These are phyloP conservation scores for Aspergillus floridensis DNA, from an alignment of 2,329 filamentous ascomycete species.

Conservation along the genomic window DNA sequence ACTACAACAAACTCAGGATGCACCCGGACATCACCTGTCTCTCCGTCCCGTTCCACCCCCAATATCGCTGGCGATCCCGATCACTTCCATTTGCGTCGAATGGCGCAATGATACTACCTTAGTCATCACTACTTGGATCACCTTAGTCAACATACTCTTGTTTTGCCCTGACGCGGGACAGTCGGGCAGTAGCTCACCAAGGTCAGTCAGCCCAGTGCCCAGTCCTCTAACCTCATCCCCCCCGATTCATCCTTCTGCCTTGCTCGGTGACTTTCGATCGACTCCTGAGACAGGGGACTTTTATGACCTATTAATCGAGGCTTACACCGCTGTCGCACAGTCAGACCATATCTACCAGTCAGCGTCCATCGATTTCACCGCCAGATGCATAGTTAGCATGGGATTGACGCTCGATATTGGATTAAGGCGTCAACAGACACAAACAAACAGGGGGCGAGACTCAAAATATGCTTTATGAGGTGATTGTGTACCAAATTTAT, in stretches of 20 bases:
- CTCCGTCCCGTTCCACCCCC: background rate
- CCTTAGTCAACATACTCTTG: background rate
- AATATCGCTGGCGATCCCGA: background rate
- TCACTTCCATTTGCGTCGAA: background rate
- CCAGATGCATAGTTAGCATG: conserved; percentile 2
- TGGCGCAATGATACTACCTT: background rate
- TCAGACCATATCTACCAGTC: conserved; percentile 1
- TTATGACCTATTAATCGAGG: background rate
- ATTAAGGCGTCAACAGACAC: background rate
- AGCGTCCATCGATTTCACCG: conserved; percentile 6
- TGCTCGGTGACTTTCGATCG: background rate
- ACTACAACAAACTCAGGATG: background rate
- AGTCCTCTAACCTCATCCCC: background rate
- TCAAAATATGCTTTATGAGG: conserved; percentile 6
- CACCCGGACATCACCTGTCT: background rate
- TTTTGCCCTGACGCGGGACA: background rate
- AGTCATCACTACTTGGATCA: background rate
- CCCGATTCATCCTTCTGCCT: background rate
- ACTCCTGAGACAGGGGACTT: background rate
- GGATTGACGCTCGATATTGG: conserved; percentile 2
- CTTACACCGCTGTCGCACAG: background rate
- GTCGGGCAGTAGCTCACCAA: background rate
- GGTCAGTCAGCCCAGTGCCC: background rate
- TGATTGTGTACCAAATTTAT: conserved; percentile 11
- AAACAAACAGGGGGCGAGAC: background rate